Evolutionary conservation across 345 rosid species (phyloP).

Genomic region (Lepidium aucheri): DNA sequence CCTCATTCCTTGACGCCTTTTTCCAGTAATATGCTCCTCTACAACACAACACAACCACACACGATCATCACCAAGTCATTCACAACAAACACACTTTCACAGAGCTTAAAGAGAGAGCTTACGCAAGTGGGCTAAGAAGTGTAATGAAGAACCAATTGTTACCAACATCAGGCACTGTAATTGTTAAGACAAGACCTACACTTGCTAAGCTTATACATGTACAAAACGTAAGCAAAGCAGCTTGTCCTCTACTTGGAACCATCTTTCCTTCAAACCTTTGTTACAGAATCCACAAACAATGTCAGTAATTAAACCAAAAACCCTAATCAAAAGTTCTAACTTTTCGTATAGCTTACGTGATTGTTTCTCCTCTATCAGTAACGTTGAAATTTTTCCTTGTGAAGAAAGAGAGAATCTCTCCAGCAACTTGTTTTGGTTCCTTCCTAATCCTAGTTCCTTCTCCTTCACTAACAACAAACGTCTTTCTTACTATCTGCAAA

Average conservation of each 20-base stretch:
- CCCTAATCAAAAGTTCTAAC: neutral
- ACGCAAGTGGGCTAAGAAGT: conserved; percentile 81
- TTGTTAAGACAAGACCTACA: conserved; percentile 83
- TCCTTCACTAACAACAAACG: conserved; percentile 50
- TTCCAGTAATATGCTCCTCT: conserved; percentile 92
- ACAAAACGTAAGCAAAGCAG: conserved; percentile 88
- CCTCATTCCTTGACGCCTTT: conserved; percentile 83
- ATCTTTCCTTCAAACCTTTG: conserved; percentile 75
- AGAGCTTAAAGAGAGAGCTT: conserved; percentile 18
- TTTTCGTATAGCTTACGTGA: conserved; percentile 54
- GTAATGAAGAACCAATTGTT: conserved; percentile 92
- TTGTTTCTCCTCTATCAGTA: conserved; percentile 79
- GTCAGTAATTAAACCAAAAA: conserved; percentile 2
- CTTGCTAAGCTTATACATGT: conserved; percentile 95
- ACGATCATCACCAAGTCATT: neutral
- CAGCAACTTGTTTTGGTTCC: conserved; percentile 67
- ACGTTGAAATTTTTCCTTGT: conserved; percentile 73
- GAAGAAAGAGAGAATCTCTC: conserved; percentile 84
- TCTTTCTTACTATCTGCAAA: conserved; percentile 76
- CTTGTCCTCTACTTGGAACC: conserved; percentile 91
- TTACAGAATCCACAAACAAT: neutral
- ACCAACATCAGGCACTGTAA: conserved; percentile 75
- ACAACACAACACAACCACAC: conserved; percentile 20
- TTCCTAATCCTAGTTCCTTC: conserved; percentile 30
- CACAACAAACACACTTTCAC: conserved; percentile 1